Base-by-base conservation (phyloP, 345 rosid genomes). In the Camelina neglecta region DNA sequence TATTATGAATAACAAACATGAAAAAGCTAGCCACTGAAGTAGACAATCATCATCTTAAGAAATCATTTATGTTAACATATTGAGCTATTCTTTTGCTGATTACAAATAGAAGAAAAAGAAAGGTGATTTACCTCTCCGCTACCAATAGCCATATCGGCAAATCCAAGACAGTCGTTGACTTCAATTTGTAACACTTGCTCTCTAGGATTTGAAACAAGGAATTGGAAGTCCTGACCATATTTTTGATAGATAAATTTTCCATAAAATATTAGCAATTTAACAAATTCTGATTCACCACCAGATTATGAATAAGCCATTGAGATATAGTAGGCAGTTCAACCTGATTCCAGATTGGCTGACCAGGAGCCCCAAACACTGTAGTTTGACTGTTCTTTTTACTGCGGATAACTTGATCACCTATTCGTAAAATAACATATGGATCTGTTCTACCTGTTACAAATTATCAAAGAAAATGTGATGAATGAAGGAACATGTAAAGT, bases 371-470 rank as follows among this genome's bases (percentile, higher is more conserved):
- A 77, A 79, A 83, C 67, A 95, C 93, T 23, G 99, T 92, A 55
- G 99, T 95, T 79, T 90, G 99, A 74, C 98, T 95, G 85, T 95
- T 92, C 86, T 84, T 95, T 86, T 95, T 95, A 81, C 99, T 95
- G 45, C 93, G 86, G 65, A 95, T 89, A 67, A 80, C 81, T 86
- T 95, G 98, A 83, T 90, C 91, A 49, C 96, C 98, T 69, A 90
- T 73, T 69, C 87, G 81, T 67, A 95, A 80, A 75, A 87, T 82
- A 81, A 95, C 99, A 85, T 88, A 95, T 44, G 99, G 99, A 85
- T 95, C 99, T 26, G 98, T 89, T 91, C 89, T 92, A 71, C 96
- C 99, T 95, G 86, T 71, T 26, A 81, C 72, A 45, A 20, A 62
- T 68, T 21, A 51, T 76, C 13, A 70, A 74, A 36, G 10, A 72